Base-by-base conservation (phyloP, 2,329 filamentous ascomycete genomes). In the Pezicula neosporulosa region DNA sequence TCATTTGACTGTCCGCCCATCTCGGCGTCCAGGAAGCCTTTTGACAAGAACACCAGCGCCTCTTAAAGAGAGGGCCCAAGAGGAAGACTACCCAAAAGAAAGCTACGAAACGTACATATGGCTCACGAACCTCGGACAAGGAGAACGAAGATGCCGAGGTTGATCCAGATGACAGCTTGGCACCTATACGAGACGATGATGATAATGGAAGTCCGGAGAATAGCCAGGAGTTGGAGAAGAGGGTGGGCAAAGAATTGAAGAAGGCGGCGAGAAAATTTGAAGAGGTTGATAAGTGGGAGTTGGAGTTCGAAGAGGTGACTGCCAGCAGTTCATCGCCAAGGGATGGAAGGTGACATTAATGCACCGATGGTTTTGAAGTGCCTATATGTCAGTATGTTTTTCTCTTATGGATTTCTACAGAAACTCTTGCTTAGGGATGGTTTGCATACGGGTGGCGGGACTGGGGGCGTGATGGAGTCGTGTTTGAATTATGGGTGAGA, bases 271-370 rank as follows among this genome's bases (percentile, higher is more conserved):
- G 72, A 63, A 87, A 87, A 68, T 88, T 88, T 60, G 76, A 80
- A 65, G 84, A 87, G 68, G 85, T 88, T 38, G 85, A 88, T 65
- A 73, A 77, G 68, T 88, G 83, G 83, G 76, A 85, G 68, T 69
- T 88, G 54, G 81, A 83, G 47, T 88, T 81, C 66, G 85, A 88
- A 70, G 82, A 84, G 58, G 75, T 83, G 45, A 76, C 75, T 19
- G 76, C 79, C 65, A 75, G 74, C 54, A 78, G 76, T 52, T 60
- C 56, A 35, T 82, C 80, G 18, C 79, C 80, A 1, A 67, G 68
- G 36, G 73, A 75, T 57, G 78, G 74, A 39, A 72, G 79, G 51
- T 83, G 58, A 70, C 42, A 12, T 12, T 27, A 24, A 4, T 24
- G 24, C 24, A 44, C 19, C 24, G 6, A 6, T 8, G 12, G 10